These are phyloP conservation scores for Yarrowia osloensis DNA, from an alignment of 805 yeast species.

Conservation along the genomic window DNA sequence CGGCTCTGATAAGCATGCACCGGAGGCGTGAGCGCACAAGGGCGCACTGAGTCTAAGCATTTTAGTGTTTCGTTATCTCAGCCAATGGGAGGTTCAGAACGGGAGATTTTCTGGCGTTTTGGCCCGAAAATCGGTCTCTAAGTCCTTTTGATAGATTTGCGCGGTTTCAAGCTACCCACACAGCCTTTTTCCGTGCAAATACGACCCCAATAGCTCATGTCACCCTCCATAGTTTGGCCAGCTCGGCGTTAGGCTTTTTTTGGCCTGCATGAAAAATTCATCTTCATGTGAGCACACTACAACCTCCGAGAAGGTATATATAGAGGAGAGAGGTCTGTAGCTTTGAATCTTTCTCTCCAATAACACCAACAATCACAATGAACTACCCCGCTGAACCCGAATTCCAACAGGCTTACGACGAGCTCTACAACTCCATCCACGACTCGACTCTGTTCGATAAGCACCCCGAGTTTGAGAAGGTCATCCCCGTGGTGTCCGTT, in stretches of 20 bases:
- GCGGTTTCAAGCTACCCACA: background rate
- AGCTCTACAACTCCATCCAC: slow-evolving; percentile 81
- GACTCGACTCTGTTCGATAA: slow-evolving; percentile 87
- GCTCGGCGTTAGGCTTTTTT: background rate
- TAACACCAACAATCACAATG: slow-evolving; percentile 46
- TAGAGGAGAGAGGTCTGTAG: slow-evolving; percentile 11
- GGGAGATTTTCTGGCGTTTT: background rate
- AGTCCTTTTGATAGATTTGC: background rate
- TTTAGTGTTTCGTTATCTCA: slow-evolving; percentile 28
- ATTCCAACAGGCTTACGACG: slow-evolving; percentile 98
- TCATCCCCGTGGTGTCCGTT: slow-evolving; percentile 83
- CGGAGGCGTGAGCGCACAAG: slow-evolving; percentile 26
- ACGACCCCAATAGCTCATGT: slow-evolving; percentile 4
- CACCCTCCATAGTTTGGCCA: background rate
- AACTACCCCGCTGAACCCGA: slow-evolving; percentile 93
- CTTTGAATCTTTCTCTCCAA: background rate
- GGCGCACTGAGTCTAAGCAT: background rate
- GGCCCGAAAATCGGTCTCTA: background rate
- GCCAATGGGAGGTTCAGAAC: slow-evolving; percentile 27
- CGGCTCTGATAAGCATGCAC: slow-evolving; percentile 30
- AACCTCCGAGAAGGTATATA: slow-evolving; percentile 24
- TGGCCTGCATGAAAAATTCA: slow-evolving; percentile 26
- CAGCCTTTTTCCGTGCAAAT: background rate
- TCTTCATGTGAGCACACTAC: slow-evolving; percentile 27
- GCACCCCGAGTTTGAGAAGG: slow-evolving; percentile 87